Evolutionary conservation across 2,329 filamentous ascomycete species (phyloP), one percentile per base, ranked within the genome.

Genomic region (Bipolaris bicolor): DNA sequence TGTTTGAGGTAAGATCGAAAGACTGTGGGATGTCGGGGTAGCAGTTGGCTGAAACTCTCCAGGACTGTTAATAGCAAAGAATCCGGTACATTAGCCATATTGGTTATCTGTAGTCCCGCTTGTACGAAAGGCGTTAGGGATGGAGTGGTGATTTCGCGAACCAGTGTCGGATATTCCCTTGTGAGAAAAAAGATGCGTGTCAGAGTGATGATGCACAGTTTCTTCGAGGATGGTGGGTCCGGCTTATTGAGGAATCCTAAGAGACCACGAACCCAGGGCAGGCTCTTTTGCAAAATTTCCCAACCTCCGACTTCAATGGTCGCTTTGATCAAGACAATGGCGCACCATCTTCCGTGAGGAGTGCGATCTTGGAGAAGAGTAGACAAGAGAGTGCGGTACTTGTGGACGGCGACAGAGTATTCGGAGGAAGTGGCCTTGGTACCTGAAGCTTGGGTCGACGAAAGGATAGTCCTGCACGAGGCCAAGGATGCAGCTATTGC

Each of bases 81-180:
- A 20, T 61, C 18, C 3, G 64, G 55, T 62, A 60, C 65, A 10
- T 45, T 33, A 65, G 50, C 72, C 6, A 62, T 67, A 22, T 60
- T 65, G 24, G 65, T 67, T 43, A 94, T 81, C 67, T 89, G 87
- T 43, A 97, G 76, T 66, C 90, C 92, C 3, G 89, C 83, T 0
- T 86, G 87, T 44, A 93, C 83, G 68, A 94, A 96, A 1, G 84
- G 79, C 1, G 91, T 87, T 18, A 97, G 79, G 3, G 87, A 90
- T 2, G 92, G 92, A 0, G 92, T 96, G 1, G 90, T 93, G 59
- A 97, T 91, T 73, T 97, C 93, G 66, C 94, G 85, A 43, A 94
- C 83, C 51, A 97, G 81, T 7, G 91, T 95, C 58, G 90, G 91
- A 71, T 92, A 92, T 36, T 89, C 86, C 70, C 92, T 90, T 39